Evolutionary conservation across 148 eudicot species (phyloP), one percentile per base, ranked within the genome.

Genomic region (Linanthus parryae): DNA sequence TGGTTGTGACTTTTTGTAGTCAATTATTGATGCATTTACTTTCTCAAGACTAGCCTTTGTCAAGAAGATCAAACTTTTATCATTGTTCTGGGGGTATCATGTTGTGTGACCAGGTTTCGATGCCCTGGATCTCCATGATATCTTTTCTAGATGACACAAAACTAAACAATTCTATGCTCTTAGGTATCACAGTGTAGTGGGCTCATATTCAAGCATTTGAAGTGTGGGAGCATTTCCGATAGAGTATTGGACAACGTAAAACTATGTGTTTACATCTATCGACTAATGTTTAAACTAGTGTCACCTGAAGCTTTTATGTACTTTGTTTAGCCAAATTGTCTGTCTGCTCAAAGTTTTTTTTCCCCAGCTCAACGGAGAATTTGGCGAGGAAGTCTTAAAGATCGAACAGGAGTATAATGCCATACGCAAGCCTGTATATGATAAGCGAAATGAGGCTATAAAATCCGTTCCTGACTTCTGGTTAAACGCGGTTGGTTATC

Each of bases 391-490:
- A 59, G 95, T 94, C 31, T 64, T 94, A 74, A 92, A 82, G 61
- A 70, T 94, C 43, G 96, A 92, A 48, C 95, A 94, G 67, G 78
- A 82, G 71, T 94, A 77, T 61, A 94, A 74, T 50, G 83, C 76
- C 66, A 64, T 88, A 45, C 87, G 95, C 55, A 83, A 74, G 67
- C 99, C 99, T 7, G 81, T 82, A 30, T 94, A 88, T 60, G 99
- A 82, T 30, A 94, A 78, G 72, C 66, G 99, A 51, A 72, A 74
- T 53, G 84, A 80, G 7, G 69, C 82, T 22, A 82, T 94, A 62
- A 76, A 70, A 61, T 60, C 81, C 53, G 88, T 94, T 74, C 95
- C 96, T 3, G 85, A 94, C 73, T 94, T 94, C 68, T 94, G 96
- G 97, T 59, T 72, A 63, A 85, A 95, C 48, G 97, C 95, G 27